Percentiles rank a stretch among this genome's conserved stretches.
Evolutionary conservation across 2,329 filamentous ascomycete genomes (phyloP).

Genomic region (Colletotrichum camelliae): DNA sequence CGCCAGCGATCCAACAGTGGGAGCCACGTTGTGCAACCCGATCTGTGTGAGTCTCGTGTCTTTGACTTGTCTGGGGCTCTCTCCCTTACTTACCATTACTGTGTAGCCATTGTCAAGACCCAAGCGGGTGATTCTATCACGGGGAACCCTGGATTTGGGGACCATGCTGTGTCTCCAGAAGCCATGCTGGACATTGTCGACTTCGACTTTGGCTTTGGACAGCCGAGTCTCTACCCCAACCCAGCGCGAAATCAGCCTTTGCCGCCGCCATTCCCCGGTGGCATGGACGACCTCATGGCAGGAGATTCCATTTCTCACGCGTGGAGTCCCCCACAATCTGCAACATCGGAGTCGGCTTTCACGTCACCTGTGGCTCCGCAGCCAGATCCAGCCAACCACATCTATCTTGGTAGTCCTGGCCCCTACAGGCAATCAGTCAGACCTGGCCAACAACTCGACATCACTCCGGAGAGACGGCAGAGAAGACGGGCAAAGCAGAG

Average conservation of each 20-base stretch:
- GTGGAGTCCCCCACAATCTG: constrained; percentile 18
- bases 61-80: constrained; percentile 7
- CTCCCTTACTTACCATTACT: constrained; percentile 13
- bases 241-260: constrained; percentile 27
- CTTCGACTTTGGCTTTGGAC: constrained; percentile 40
- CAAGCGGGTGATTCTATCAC: not conserved
- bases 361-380: constrained; percentile 8
- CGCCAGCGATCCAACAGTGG: constrained; percentile 39
- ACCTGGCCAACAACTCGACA: not conserved
- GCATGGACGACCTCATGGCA: constrained; percentile 17
- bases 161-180: constrained; percentile 33
- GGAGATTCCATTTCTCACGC: constrained; percentile 3
- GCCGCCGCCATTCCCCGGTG: constrained; percentile 26
- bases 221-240: constrained; percentile 33
- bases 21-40: constrained; percentile 36
- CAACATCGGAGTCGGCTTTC: constrained; percentile 13
- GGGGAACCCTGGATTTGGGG: constrained; percentile 19
- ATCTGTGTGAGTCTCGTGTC: constrained; percentile 37
- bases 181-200: constrained; percentile 34
- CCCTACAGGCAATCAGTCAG: not conserved
- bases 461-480: not conserved
- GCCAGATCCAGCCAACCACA: not conserved
- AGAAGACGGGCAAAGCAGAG: constrained; percentile 29
- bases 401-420: constrained; percentile 7
- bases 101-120: constrained; percentile 19